A percentile compares a stretch with the other conserved stretches of the same genome.
These are phyloP conservation scores for Iris pallida DNA, from an alignment of 116 monocot species.

Conservation along the genomic window DNA sequence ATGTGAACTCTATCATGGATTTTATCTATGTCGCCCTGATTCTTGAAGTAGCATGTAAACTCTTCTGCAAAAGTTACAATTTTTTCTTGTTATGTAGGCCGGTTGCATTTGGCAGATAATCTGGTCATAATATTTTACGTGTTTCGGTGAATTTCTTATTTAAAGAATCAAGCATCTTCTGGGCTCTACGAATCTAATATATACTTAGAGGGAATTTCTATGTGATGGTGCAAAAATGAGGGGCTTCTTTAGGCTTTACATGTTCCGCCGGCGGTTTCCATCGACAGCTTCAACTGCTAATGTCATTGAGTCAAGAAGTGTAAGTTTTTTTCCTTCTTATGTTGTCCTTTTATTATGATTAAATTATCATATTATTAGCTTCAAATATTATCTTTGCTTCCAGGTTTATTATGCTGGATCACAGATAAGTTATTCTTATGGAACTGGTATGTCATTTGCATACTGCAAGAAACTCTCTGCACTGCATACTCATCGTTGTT, in stretches of 20 bases:
- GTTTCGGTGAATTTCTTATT: too few relatives aligned
- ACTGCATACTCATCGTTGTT: not conserved
- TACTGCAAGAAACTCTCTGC: not conserved
- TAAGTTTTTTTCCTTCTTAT: not conserved
- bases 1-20: too few relatives aligned
- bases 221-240: conserved; percentile 4
- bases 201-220: too few relatives aligned
- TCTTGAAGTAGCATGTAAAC: too few relatives aligned
- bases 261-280: not conserved
- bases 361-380: not conserved
- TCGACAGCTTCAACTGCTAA: not conserved
- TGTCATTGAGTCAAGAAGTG: not conserved
- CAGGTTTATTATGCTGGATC: not conserved
- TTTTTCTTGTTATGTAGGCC: too few relatives aligned
- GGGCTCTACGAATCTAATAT: too few relatives aligned
- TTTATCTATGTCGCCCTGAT: too few relatives aligned
- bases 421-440: not conserved
- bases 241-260: conserved; percentile 8
- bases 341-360: not conserved
- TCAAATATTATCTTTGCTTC: not conserved
- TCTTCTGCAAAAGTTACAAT: too few relatives aligned
- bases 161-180: too few relatives aligned
- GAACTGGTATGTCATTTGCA: not conserved
- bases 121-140: too few relatives aligned
- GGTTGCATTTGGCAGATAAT: too few relatives aligned